Base-by-base conservation (phyloP, 2,329 filamentous ascomycete genomes). In the Ophiostoma angusticollis region DNA sequence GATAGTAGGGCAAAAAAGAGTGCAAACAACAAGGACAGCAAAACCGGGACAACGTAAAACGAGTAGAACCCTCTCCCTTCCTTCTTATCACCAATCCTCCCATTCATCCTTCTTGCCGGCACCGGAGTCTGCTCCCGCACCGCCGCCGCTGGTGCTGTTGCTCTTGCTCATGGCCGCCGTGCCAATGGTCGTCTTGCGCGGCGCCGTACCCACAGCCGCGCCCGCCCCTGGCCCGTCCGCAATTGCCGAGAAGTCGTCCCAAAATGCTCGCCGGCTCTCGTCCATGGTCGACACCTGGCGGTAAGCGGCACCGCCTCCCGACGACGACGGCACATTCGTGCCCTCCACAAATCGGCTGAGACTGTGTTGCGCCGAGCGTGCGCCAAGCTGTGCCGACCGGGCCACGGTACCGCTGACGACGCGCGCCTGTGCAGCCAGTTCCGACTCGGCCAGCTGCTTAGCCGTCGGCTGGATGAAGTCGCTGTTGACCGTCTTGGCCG, bases 401-500 rank as follows among this genome's bases (percentile, higher is more conserved):
- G 68, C 84, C 58, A 70, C 77, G 63, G 73, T 84, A 56, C 70
- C 75, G 4, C 74, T 75, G 5, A 73, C 72, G 12, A 67, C 53
- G 47, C 72, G 69, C 6, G 74, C 76, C 54, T 80, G 73, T 35
- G 74, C 75, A 31, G 82, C 80, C 48, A 89, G 72, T 35, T 89
- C 83, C 18, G 80, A 78, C 55, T 93, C 80, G 18, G 81, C 80
- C 47, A 95, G 63, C 83, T 86, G 83, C 54, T 84, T 82, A 45
- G 91, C 85, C 21, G 86, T 91, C 9, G 91, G 91, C 61, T 93
- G 86, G 39, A 98, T 84, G 62, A 85, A 95, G 24, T 80, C 76
- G 49, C 91, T 81, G 57, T 95, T 93, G 18, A 95, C 80, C 13
- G 76, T 84, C 67, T 93, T 93, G 27, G 87, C 91, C 47, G 84